These are phyloP conservation scores for Yamadazyma siamensis DNA, from an alignment of 1,139 yeast species.

Conservation along the genomic window DNA sequence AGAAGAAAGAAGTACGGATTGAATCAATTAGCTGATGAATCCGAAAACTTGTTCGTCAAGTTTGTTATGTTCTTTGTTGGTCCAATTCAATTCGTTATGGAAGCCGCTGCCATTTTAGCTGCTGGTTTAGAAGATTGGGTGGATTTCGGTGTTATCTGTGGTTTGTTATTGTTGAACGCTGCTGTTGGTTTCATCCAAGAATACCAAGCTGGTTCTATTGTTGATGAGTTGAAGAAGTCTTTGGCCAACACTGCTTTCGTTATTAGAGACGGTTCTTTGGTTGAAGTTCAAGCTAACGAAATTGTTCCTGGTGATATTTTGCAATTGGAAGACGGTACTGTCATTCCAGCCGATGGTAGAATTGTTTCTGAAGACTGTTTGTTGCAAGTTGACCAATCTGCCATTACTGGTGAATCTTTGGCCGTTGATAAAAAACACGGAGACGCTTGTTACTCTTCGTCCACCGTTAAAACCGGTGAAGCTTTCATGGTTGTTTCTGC, in stretches of 20 bases:
- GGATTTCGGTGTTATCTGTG: conserved; percentile 97
- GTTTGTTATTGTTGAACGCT: conserved; percentile 83
- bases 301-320: conserved; percentile 92
- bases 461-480: conserved; percentile 96
- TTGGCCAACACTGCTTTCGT: conserved; percentile 85
- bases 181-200: conserved; percentile 96
- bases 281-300: conserved; percentile 75
- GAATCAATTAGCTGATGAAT: conserved; percentile 93
- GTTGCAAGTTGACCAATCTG: conserved; percentile 95
- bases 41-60: conserved; percentile 78
- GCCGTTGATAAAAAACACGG: conserved; percentile 93
- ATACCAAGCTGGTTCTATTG: conserved; percentile 96
- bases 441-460: conserved; percentile 88
- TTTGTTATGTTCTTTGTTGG: conserved; percentile 93
- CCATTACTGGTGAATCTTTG: conserved; percentile 96
- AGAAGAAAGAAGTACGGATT: conserved; percentile 94
- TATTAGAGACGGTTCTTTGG: conserved; percentile 76
- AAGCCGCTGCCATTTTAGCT: conserved; percentile 95
- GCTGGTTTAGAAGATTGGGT: conserved; percentile 99
- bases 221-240: conserved; percentile 90
- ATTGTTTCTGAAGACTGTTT: conserved; percentile 83
- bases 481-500: conserved; percentile 94
- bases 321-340: conserved; percentile 91
- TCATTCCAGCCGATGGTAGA: conserved; percentile 95
- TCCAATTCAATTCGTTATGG: conserved; percentile 99